Conservation (phyloP, 306 rosid genomes). For the Trifolium pratense region DNA sequence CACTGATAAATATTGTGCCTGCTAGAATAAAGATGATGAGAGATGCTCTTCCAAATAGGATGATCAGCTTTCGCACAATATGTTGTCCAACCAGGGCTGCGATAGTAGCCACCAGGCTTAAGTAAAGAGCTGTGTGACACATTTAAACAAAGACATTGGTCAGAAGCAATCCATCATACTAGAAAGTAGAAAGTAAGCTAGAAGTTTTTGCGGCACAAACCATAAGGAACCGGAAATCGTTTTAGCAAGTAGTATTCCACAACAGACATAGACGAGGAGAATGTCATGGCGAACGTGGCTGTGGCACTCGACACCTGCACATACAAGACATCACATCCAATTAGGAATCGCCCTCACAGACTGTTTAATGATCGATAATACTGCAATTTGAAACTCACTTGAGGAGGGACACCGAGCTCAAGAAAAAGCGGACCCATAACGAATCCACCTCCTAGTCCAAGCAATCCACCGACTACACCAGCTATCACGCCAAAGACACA, state of each 20-base stretch:
- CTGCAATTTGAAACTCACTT: slow-evolving; percentile 52
- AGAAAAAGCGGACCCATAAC: slow-evolving; percentile 93
- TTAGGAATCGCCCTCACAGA: background rate
- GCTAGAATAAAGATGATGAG: slow-evolving; percentile 88
- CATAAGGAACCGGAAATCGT: slow-evolving; percentile 91
- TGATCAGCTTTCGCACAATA: slow-evolving; percentile 66
- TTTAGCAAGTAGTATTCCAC: slow-evolving; percentile 86
- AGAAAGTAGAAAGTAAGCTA: background rate
- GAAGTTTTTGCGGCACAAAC: slow-evolving; percentile 43
- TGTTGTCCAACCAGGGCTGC: slow-evolving; percentile 87
- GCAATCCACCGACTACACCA: slow-evolving; percentile 88
- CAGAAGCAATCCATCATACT: background rate
- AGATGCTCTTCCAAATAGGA: slow-evolving; percentile 82
- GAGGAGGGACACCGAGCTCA: slow-evolving; percentile 94
- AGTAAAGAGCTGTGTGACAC: slow-evolving; percentile 68
- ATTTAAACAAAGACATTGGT: slow-evolving; percentile 24
- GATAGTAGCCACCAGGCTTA: slow-evolving; percentile 64
- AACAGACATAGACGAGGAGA: slow-evolving; percentile 97
- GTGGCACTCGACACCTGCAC: slow-evolving; percentile 94
- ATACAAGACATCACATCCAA: slow-evolving; percentile 29
- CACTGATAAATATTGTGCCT: slow-evolving; percentile 70
- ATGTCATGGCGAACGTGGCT: slow-evolving; percentile 93
- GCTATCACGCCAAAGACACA: slow-evolving; percentile 70
- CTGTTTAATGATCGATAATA: background rate
- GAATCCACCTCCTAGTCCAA: slow-evolving; percentile 97